Percentiles rank a stretch among this genome's conserved stretches.
phyloP scores from a whole-genome alignment of 306 rosid species.

The Gynostemma pentaphyllum region DNA sequence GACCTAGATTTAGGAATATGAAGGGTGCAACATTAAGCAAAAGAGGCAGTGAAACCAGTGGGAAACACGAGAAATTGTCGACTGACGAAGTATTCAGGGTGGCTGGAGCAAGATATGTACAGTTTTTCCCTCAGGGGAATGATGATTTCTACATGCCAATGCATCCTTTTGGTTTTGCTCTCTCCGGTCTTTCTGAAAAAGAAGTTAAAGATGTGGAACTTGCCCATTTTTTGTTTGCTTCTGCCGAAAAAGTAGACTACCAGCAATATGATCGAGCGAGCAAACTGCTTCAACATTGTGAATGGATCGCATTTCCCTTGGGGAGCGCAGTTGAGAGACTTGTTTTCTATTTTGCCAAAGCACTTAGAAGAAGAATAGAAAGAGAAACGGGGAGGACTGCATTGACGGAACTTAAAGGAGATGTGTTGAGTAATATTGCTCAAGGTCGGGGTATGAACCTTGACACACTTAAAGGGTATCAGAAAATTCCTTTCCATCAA shows the following conservation, averaged over 20 bases:
- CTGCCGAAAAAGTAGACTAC: constrained; percentile 55
- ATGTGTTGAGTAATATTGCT: not conserved
- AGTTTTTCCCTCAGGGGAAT: constrained; percentile 30
- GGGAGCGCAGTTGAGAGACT: constrained; percentile 37
- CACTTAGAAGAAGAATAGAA: constrained; percentile 45
- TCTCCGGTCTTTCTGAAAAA: constrained; percentile 30
- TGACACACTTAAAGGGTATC: constrained; percentile 15
- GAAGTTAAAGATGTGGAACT: constrained; percentile 59
- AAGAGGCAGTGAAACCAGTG: not conserved
- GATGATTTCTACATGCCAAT: constrained; percentile 24
- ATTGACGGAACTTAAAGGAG: not conserved
- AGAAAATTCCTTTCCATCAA: constrained; percentile 42
- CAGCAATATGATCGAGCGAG: constrained; percentile 53
- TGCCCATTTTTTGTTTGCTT: constrained; percentile 50
- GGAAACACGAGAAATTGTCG: constrained; percentile 28
- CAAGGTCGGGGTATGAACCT: constrained; percentile 8
- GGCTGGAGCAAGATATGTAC: constrained; percentile 64
- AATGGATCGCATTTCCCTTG: constrained; percentile 27
- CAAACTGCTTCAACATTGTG: constrained; percentile 38
- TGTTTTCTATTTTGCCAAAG: constrained; percentile 38
- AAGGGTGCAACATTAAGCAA: constrained; percentile 12
- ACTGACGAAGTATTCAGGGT: constrained; percentile 52
- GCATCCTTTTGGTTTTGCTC: constrained; percentile 48
- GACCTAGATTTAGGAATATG: constrained; percentile 32
- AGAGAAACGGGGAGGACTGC: constrained; percentile 28